Base-by-base conservation (phyloP, 2,329 filamentous ascomycete genomes). In the Byssothecium circinans region DNA sequence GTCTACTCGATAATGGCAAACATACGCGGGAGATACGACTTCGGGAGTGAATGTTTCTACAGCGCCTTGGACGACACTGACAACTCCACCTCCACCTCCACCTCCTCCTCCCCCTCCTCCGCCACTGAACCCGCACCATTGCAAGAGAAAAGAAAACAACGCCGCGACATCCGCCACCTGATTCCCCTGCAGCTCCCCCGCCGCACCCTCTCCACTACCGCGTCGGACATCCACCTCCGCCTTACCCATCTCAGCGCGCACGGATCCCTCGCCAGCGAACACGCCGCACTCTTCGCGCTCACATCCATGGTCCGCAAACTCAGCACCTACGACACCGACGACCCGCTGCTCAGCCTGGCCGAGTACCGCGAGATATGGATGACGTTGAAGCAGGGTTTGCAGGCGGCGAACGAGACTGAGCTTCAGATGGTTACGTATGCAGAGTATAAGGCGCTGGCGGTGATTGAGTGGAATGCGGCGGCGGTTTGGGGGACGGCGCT, bases 1-100 rank as follows among this genome's bases (percentile, higher is more conserved):
- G 43, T 46, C 7, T 46, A 46, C 29, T 46, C 43, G 15, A 40
- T 46, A 7, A 46, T 46, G 36, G 15, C 29, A 7, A 46, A 46
- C 20, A 14, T 40, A 8, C 43, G 35, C 8, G 27, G 35, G 10
- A n/a, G 34, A 23, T 27, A 32, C 35, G 18, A 33, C 6, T 33
- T 32, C 27, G 43, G 43, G 6, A 25, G 35, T 3, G 43, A 46
- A 19, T 46, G 43, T 22, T 46, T 46, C 35, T 30, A 32, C 25
- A 22, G 25, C 23, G 35, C 23, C 23, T 18, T 22, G 4, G 18
- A 10, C 15, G 14, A n/a, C 7, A 17, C 17, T 11, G 18, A 18
- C 33, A 11, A 36, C 15, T 36, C 33, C 18, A 10, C 11, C 8
- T 30, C 39, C 14, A n/a, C 14, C 17, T 11, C 8, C 11, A 34